These are phyloP conservation scores for Colletotrichum graminicola DNA, from an alignment of 2,329 filamentous ascomycete species.

Conservation along the genomic window DNA sequence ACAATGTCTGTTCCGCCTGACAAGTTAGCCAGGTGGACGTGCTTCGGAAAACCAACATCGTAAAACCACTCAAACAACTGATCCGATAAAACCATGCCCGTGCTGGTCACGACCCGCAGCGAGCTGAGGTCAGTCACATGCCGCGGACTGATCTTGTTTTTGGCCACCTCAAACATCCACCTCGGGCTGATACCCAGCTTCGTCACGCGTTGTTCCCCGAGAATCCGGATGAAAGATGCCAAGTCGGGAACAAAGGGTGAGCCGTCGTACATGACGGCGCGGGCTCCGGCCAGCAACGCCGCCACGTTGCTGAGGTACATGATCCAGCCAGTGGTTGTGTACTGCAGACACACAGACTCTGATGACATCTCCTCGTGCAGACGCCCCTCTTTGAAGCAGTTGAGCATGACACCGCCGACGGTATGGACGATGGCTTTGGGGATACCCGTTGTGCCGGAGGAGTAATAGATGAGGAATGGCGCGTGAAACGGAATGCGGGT, in stretches of 20 bases:
- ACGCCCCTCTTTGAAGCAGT: constrained; percentile 67
- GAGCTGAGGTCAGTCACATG: constrained; percentile 72
- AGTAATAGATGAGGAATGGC: constrained; percentile 83
- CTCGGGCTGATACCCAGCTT: constrained; percentile 81
- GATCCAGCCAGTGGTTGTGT: constrained; percentile 84
- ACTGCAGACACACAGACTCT: constrained; percentile 63
- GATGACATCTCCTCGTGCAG: constrained; percentile 60
- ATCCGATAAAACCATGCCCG: constrained; percentile 85
- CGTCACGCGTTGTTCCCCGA: constrained; percentile 75
- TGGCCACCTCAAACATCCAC: constrained; percentile 80
- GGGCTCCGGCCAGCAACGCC: constrained; percentile 69
- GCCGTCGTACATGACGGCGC: constrained; percentile 83
- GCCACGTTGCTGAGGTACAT: constrained; percentile 80
- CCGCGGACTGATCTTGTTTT: constrained; percentile 71
- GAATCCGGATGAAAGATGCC: constrained; percentile 71
- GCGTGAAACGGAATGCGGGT: constrained; percentile 76
- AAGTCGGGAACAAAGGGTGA: constrained; percentile 81
- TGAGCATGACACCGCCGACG: constrained; percentile 72
- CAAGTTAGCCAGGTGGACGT: constrained; percentile 78
- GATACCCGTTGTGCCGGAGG: constrained; percentile 83
- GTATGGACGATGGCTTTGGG: constrained; percentile 91
- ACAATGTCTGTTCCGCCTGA: constrained; percentile 84
- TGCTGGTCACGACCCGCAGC: constrained; percentile 74
- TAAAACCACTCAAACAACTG: constrained; percentile 85
- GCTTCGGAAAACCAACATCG: constrained; percentile 75